A percentile compares a stretch with the other conserved stretches of the same genome.
phyloP scores from a whole-genome alignment of 495 filamentous ascomycete species.

The Daldinia caldariorum region DNA sequence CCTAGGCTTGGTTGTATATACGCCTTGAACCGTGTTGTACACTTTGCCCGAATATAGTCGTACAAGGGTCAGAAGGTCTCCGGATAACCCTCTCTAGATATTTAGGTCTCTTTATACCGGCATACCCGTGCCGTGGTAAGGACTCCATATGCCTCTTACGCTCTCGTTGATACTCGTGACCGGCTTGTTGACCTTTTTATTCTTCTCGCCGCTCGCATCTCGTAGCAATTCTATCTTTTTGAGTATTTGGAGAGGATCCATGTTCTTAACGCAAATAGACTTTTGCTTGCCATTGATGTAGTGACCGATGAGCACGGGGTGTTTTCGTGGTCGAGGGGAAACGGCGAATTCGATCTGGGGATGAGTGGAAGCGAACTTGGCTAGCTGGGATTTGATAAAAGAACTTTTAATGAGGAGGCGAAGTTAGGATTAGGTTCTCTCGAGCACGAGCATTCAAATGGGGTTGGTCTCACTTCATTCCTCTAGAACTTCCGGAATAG shows the following conservation, averaged over 20 bases:
- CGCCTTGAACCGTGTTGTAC: conserved; percentile 23
- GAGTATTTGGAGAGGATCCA: conserved; percentile 80
- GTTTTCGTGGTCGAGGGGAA: conserved; percentile 84
- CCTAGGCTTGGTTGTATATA: conserved; percentile 15
- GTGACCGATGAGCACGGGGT: conserved; percentile 84
- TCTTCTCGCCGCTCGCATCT: conserved; percentile 87
- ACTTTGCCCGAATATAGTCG: conserved; percentile 17
- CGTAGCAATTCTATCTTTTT: conserved; percentile 83
- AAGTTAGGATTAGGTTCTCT: neutral
- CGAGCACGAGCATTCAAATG: neutral
- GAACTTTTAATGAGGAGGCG: conserved; percentile 56
- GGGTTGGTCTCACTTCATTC: conserved; percentile 83
- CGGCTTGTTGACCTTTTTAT: conserved; percentile 80
- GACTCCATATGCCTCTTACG: conserved; percentile 94
- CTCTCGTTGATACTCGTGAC: conserved; percentile 88
- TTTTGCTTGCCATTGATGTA: conserved; percentile 92
- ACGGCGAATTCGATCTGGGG: conserved; percentile 92
- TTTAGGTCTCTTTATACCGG: conserved; percentile 44
- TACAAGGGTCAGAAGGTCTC: conserved; percentile 14
- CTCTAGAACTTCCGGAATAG: conserved; percentile 86
- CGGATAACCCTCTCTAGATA: neutral
- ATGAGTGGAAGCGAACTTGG: conserved; percentile 78
- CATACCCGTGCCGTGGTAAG: conserved; percentile 78
- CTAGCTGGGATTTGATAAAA: conserved; percentile 80
- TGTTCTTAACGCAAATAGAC: conserved; percentile 86